Base-by-base conservation (phyloP, 345 rosid genomes). In the Excoecaria cochinchinensis region DNA sequence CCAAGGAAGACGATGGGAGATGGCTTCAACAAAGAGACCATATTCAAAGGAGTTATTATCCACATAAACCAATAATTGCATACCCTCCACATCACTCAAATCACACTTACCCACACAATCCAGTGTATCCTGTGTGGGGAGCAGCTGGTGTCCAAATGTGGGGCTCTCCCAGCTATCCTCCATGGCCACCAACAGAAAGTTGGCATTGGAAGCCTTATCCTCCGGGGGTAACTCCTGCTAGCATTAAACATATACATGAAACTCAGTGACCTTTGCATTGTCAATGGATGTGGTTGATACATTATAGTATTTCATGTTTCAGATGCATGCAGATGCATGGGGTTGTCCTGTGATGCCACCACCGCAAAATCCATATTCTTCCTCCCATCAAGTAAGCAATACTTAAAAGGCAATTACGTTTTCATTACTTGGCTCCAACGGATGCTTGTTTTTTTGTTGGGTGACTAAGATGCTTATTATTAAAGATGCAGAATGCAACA, bases 341-440 rank as follows among this genome's bases (percentile, higher is more conserved):
- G 99, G 99, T 53, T 89, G 93, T 81, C 97, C 99, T 11, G 95
- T 91, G 69, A 86, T 82, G 85, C 92, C 89, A 15, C 86, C 88
- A 4, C 71, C 84, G 4, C 84, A 72, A 0, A 77, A 81, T 67
- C 74, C 85, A 72, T 80, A 76, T 62, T 50, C 76, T 71, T 8
- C 84, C 61, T 77, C 71, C 48, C 85, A 87, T 81, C 90, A 80
- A 72, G 96, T 90, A 71, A 88, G 91, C 65, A 31, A 48, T 42
- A 48, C 53, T 14, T 5, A 21, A 6, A 5, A 47, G 15, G 21
- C 40, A 14, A 47, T 39, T 48, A 6, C 5, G 16, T 42, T 31
- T 31, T 8, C 24, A 48, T 53, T 2, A n/a, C 13, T 38, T 6
- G 14, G 70, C 22, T 31, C 53, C 3, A 44, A 44, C 47, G 48